Base-by-base conservation (phyloP, 495 filamentous ascomycete species). In the Chaetomidium leptoderma region DNA sequence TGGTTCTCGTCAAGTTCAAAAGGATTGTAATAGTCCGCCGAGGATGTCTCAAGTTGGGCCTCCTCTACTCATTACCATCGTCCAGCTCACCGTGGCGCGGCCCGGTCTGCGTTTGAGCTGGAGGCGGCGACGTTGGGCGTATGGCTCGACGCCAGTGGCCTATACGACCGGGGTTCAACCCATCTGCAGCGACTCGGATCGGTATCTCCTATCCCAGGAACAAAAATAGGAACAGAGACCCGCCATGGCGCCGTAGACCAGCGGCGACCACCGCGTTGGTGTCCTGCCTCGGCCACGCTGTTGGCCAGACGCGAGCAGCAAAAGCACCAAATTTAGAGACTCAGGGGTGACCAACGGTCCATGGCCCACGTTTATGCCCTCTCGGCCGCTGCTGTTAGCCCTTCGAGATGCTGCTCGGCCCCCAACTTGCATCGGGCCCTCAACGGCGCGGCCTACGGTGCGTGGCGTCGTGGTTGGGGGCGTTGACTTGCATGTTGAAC, bases 321-420 rank as follows among this genome's bases (percentile, higher is more conserved):
- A 17, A 40, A 40, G 37, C 37, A 40, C 37, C 37, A 40, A 40
- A 40, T 40, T 40, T 40, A 40, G 37, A 40, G 37, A 40, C 37
- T 40, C n/a, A 40, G 32, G 37, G 37, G 37, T 40, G n/a, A 40
- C n/a, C 37, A 40, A 40, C 37, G n/a, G 37, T 40, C 5, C 37
- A 40, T 40, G 37, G 37, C 37, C 37, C 37, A 40, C 37, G 37
- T 40, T 40, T 40, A 11, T 40, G 37, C 37, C 37, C 37, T 40
- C 37, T 40, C n/a, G 37, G 37, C 37, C 14, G 37, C n/a, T 40
- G 37, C 37, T 40, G 37, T 40, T 17, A 40, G 37, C 37, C 37
- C 5, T 11, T 40, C 37, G 37, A 40, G 37, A 40, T 17, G 37
- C 37, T 40, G 37, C 37, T 40, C 37, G 10, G 37, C 37, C 37